Percentiles rank a stretch among this genome's conserved stretches.
Evolutionary conservation across 2,329 filamentous ascomycete species (phyloP).

Genomic region (Xylariaceae sp.): DNA sequence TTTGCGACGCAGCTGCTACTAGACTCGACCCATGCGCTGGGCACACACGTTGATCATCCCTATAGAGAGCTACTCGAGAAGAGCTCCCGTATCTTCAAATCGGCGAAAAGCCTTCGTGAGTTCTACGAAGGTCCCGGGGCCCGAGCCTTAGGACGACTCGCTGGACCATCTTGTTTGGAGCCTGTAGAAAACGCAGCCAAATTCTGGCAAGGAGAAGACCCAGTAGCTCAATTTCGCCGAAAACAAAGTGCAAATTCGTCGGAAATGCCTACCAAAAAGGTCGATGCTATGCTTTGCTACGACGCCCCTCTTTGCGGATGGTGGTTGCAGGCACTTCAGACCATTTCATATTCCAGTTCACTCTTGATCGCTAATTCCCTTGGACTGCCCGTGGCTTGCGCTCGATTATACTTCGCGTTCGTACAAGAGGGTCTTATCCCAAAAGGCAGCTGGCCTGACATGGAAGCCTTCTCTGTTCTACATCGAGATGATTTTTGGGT

Average conservation of each 20-base stretch:
- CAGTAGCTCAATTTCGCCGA: too few relatives aligned
- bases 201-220: too few relatives aligned
- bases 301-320: too few relatives aligned
- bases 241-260: too few relatives aligned
- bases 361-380: background rate
- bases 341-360: too few relatives aligned
- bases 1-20: background rate
- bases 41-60: conserved; percentile 1
- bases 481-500: conserved; percentile 8
- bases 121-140: conserved; percentile 1
- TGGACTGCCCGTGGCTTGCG: background rate
- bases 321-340: too few relatives aligned
- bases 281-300: too few relatives aligned
- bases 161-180: background rate
- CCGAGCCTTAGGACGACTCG: background rate
- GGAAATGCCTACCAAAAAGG: too few relatives aligned
- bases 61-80: background rate
- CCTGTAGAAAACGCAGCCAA: too few relatives aligned
- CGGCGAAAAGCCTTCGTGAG: background rate
- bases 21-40: too few relatives aligned
- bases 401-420: conserved; percentile 3
- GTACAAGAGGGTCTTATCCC: conserved; percentile 2
- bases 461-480: conserved; percentile 3
- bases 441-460: conserved; percentile 8
- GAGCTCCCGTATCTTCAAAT: conserved; percentile 1